Evolutionary conservation across 148 eudicot species (phyloP), one percentile per base, ranked within the genome.

Genomic region (Rhododendron simsii): DNA sequence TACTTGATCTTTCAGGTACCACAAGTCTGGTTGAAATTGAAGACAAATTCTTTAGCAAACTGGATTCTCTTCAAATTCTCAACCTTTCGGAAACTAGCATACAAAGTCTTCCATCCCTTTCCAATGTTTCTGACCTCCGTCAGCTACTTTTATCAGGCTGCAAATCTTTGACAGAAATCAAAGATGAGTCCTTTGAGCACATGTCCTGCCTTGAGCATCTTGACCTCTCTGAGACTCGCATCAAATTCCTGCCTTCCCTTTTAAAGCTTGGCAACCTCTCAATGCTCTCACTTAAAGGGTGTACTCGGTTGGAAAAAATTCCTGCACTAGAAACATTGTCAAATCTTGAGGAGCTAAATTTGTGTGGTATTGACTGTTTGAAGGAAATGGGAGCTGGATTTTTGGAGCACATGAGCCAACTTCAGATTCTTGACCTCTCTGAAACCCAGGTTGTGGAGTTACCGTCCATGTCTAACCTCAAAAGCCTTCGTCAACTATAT

Each of bases 341-440:
- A 16, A 80, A 81, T 37, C 90, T 90, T 12, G 87, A 83, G 84
- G 89, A 90, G 69, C 86, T 90, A 57, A 76, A 87, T 51, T 78
- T 90, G 37, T 55, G 78, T 20, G 88, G 91, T 65, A 33, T 87
- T 37, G 33, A 2, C 5, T 47, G 63, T 0, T 51, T 83, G 41
- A 18, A 16, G 30, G 71, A 86, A 5, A 57, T 33, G 23, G 55
- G 48, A 9, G 78, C 73, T 41, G 82, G 50, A 9, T 89, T 90
- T 73, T 69, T 87, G 81, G 48, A 69, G n/a, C 67, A 33, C 39
- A 82, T 78, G 28, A 63, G 45, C 47, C 39, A 28, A 47, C 89
- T 90, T 84, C 78, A 9, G 45, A 84, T 81, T 63, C 87, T 87
- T n/a, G 85, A 90, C 86, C 87, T 87, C 13, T 90, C 89, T 20